Evolutionary conservation across 2,329 filamentous ascomycete genomes (phyloP), one percentile per base, ranked within the genome.

Genomic region (Bipolaris oryzae): DNA sequence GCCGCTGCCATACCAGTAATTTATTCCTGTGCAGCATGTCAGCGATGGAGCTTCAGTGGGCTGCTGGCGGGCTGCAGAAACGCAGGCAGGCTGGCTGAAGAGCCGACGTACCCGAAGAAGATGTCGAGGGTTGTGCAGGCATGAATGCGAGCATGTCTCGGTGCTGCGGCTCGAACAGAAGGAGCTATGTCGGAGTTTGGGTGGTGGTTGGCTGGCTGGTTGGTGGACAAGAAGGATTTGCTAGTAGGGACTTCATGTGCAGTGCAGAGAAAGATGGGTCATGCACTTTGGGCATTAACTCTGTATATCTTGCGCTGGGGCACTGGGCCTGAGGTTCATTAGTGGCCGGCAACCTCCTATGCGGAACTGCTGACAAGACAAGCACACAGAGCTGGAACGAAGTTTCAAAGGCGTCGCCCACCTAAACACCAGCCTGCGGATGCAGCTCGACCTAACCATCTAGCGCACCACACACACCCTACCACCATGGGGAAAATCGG

Each of bases 141-240:
- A 74, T 75, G 70, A 72, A 64, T 66, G 70, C 72, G 55, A 74
- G 65, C 73, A 75, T 75, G 57, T 70, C 69, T 71, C 60, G 62
- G 56, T 42, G 60, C 45, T 55, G 59, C 53, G 46, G 23, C 60
- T 58, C 63, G 62, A 60, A 60, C 57, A 50, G 55, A 60, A 62
- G 63, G 58, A 56, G 53, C 55, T 68, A 64, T 66, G 63, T 65
- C 55, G 55, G 55, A 51, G 51, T 50, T 28, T 7, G 25, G 25
- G 25, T 28, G 7, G 25, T 10, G 25, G 25, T 55, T 41, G 59
- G 53, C 60, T 62, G 53, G 62, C 56, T 41, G 58, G 53, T 60
- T 62, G 53, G 62, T 53, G 52, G 52, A 60, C 49, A 60, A 58
- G 63, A 57, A 65, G 53, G 59, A 66, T 57, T 62, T 51, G 62